Percentiles rank a stretch among this genome's conserved stretches.
Conservation (phyloP, 257 asterid genomes). For the Orobanche coerulescens region DNA sequence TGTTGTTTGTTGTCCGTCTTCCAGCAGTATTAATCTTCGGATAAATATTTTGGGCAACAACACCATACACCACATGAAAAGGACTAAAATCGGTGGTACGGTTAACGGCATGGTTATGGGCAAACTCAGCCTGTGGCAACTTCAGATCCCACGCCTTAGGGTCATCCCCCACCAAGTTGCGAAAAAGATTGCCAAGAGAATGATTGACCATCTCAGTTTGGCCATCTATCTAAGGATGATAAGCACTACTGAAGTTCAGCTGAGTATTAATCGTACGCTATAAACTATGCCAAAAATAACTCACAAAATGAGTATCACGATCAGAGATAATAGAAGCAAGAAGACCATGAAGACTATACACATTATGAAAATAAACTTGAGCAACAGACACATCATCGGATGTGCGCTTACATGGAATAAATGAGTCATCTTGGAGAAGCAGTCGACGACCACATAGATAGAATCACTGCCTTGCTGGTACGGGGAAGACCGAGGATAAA, state of each 20-base stretch:
- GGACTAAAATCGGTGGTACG: no score
- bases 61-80: no score
- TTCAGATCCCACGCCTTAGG: neutral
- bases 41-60: no score
- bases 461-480: neutral
- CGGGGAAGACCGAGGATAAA: neutral
- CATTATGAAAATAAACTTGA: no score
- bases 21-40: no score
- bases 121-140: constrained; percentile 11
- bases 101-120: no score
- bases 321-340: neutral
- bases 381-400: no score
- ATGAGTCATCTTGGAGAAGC: neutral
- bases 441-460: neutral
- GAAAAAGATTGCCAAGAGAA: neutral
- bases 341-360: neutral
- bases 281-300: constrained; percentile 1
- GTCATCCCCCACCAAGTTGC: neutral
- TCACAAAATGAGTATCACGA: neutral
- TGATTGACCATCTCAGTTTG: constrained; percentile 23
- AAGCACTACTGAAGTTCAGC: neutral
- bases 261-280: neutral
- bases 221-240: constrained; percentile 15
- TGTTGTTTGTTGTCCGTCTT: no score
- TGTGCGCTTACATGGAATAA: neutral